Evolutionary conservation across 2,329 filamentous ascomycete species (phyloP).

Genomic region (Curvularia spicifera): DNA sequence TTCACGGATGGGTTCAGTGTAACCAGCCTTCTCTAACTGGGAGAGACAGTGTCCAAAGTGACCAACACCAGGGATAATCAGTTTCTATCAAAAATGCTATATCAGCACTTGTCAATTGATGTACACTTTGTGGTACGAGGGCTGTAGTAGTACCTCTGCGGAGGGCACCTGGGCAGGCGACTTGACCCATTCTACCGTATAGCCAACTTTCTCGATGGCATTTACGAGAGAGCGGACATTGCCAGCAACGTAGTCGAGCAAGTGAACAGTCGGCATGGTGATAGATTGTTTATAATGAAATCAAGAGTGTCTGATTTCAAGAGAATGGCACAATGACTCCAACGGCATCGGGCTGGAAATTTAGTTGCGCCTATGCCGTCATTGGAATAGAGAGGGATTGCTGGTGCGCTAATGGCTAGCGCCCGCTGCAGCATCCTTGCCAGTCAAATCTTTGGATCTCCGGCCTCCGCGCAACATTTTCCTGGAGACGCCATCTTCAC

Average conservation of each 20-base stretch:
- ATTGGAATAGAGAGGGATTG: constrained; percentile 19
- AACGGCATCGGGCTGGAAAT: constrained; percentile 7
- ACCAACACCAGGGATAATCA: constrained; percentile 94
- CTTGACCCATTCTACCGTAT: constrained; percentile 89
- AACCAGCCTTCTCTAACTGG: constrained; percentile 81
- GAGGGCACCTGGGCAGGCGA: constrained; percentile 81
- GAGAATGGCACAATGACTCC: constrained; percentile 9
- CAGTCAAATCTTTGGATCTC: constrained; percentile 27
- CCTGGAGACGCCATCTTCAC: constrained; percentile 1
- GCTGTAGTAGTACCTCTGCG: constrained; percentile 70
- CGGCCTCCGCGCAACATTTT: constrained; percentile 8
- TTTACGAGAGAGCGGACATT: constrained; percentile 97
- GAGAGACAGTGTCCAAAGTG: constrained; percentile 96
- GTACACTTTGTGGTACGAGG: constrained; percentile 10
- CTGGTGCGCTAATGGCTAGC: constrained; percentile 20
- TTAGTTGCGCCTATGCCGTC: constrained; percentile 21
- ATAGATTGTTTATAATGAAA: background rate
- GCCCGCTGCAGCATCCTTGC: constrained; percentile 19
- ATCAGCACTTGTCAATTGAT: constrained; percentile 47
- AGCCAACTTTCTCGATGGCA: constrained; percentile 95
- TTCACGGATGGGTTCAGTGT: constrained; percentile 78
- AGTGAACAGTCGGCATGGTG: constrained; percentile 76
- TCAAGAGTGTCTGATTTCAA: constrained; percentile 10
- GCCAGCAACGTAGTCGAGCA: constrained; percentile 91
- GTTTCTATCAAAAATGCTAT: constrained; percentile 64